Conservation (phyloP, 2,329 filamentous ascomycete species). For the Aspergillus calidoustus region DNA sequence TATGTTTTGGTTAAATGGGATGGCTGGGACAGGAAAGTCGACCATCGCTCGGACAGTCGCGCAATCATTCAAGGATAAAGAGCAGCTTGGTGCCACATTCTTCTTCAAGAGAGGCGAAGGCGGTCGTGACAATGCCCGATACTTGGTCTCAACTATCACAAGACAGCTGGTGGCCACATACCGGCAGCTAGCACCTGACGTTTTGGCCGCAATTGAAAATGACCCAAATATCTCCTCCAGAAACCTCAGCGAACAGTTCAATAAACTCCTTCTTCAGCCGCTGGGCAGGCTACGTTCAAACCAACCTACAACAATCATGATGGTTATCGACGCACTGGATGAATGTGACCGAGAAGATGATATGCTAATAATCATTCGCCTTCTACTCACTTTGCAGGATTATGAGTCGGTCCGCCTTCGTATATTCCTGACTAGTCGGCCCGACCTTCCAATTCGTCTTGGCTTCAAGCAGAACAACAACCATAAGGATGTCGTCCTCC, state of each 20-base stretch:
- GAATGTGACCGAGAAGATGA: no score
- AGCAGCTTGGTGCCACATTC: slow-evolving; percentile 38
- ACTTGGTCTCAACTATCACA: slow-evolving; percentile 44
- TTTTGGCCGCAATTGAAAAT: slow-evolving; percentile 26
- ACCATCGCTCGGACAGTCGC: not conserved
- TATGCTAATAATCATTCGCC: no score
- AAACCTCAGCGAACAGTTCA: slow-evolving; percentile 30
- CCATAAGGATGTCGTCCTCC: no score
- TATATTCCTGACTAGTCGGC: no score
- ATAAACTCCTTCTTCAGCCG: slow-evolving; percentile 30
- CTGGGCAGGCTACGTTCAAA: slow-evolving; percentile 9
- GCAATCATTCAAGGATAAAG: slow-evolving; percentile 27
- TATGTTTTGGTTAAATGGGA: not conserved
- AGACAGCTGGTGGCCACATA: slow-evolving; percentile 33
- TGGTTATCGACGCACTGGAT: no score
- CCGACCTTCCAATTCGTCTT: no score
- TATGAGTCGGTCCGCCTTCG: no score
- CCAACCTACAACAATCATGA: no score
- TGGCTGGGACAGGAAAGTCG: not conserved
- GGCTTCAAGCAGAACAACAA: no score
- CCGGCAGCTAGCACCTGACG: slow-evolving; percentile 29
- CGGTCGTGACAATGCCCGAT: slow-evolving; percentile 41
- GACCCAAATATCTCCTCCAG: slow-evolving; percentile 31
- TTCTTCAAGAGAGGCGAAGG: no score
- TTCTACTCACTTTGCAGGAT: no score